Evolutionary conservation across 2,329 filamentous ascomycete genomes (phyloP).

Genomic region (Pestalotiopsis sp.): DNA sequence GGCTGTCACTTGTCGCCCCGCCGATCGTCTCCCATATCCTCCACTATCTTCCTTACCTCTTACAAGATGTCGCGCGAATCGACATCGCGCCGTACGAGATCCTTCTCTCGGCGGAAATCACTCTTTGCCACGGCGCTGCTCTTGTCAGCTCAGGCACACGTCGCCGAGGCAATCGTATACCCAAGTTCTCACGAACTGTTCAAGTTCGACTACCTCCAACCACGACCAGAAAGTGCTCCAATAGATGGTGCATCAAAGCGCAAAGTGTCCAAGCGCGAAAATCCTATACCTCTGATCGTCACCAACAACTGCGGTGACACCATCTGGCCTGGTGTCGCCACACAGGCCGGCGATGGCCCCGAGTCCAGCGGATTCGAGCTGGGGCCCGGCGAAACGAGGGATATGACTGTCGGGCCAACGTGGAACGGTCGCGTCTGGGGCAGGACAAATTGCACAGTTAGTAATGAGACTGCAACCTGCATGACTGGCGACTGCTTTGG

Average conservation of each 20-base stretch:
- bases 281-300: constrained; percentile 59
- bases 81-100: background rate
- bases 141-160: constrained; percentile 17
- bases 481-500: constrained; percentile 76
- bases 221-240: constrained; percentile 19
- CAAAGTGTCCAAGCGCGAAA: constrained; percentile 28
- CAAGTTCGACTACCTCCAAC: constrained; percentile 29
- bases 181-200: constrained; percentile 29
- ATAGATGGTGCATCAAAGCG: constrained; percentile 9
- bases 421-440: constrained; percentile 86
- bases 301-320: constrained; percentile 71
- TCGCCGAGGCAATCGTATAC: constrained; percentile 24
- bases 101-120: background rate
- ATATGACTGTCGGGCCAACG: constrained; percentile 66
- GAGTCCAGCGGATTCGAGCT: constrained; percentile 69
- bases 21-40: constrained; percentile 4
- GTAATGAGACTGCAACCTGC: constrained; percentile 67
- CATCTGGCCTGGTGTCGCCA: constrained; percentile 76
- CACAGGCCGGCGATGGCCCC: constrained; percentile 70
- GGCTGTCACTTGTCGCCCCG: background rate
- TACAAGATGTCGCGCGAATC: constrained; percentile 17
- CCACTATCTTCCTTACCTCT: background rate
- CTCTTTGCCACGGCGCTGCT: constrained; percentile 15
- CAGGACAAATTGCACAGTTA: constrained; percentile 80
- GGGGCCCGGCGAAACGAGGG: constrained; percentile 53